These are phyloP conservation scores for Bondarzewia mesenterica DNA, from an alignment of 1,284 basidiomycete species.

Conservation along the genomic window DNA sequence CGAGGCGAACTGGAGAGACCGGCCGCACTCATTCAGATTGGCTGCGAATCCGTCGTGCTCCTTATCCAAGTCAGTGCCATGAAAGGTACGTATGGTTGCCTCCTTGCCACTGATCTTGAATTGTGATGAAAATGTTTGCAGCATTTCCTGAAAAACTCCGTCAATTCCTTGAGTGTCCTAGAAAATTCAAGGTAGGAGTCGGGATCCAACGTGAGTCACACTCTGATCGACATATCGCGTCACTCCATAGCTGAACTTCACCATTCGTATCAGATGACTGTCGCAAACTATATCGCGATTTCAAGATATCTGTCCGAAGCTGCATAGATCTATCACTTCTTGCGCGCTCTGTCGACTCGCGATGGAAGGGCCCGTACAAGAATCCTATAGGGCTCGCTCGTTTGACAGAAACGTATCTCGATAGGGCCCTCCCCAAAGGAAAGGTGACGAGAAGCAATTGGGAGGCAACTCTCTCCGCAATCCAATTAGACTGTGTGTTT, in stretches of 20 bases:
- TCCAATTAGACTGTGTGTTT: constrained; percentile 52
- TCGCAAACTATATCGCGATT: constrained; percentile 53
- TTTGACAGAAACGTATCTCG: constrained; percentile 50
- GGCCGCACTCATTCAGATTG: constrained; percentile 64
- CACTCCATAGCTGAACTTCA: not conserved
- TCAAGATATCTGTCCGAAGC: constrained; percentile 36
- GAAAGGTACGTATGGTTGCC: constrained; percentile 33
- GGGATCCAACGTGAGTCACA: constrained; percentile 52
- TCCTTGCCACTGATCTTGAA: not conserved
- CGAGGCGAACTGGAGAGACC: constrained; percentile 50
- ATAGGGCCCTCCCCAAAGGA: constrained; percentile 45
- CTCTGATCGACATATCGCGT: not conserved
- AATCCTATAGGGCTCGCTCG: constrained; percentile 50
- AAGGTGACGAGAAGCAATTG: constrained; percentile 59
- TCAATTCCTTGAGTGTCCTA: constrained; percentile 39
- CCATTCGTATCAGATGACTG: constrained; percentile 45
- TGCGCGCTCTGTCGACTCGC: constrained; percentile 54
- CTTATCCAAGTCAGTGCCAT: constrained; percentile 60
- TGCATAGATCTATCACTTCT: constrained; percentile 64
- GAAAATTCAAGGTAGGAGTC: constrained; percentile 57
- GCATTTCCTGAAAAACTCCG: constrained; percentile 48
- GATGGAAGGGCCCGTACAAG: constrained; percentile 60
- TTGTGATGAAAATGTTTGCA: constrained; percentile 16
- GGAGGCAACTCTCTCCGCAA: constrained; percentile 37
- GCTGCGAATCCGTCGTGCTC: constrained; percentile 40